A percentile compares a stretch with the other conserved stretches of the same genome.
phyloP scores from a whole-genome alignment of 345 rosid genomes.

The Hibiscus trionum region DNA sequence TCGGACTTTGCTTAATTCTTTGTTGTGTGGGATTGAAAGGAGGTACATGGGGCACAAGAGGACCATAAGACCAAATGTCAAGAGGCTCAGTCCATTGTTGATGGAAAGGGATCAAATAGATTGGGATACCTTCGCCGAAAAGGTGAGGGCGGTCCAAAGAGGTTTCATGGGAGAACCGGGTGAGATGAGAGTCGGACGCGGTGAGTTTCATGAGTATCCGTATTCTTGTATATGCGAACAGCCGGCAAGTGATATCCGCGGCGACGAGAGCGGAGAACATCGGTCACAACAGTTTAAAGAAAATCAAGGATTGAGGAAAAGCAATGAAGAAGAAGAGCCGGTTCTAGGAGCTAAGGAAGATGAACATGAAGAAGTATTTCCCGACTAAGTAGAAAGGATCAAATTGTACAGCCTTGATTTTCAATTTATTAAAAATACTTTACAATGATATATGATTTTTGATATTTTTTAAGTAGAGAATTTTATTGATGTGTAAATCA shows the following conservation, averaged over 20 bases:
- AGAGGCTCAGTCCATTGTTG: conserved; percentile 72
- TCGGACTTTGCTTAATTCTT: neutral
- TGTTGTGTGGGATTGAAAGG: conserved; percentile 31
- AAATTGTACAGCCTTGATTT: no score
- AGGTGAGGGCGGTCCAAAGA: conserved; percentile 75
- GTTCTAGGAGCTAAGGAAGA: conserved; percentile 21
- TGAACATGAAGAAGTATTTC: conserved; percentile 17
- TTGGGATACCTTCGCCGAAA: conserved; percentile 72
- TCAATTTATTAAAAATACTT: no score
- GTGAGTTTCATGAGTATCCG: conserved; percentile 88
- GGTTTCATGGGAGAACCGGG: conserved; percentile 99
- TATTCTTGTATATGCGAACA: conserved; percentile 70
- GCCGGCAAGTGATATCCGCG: no score
- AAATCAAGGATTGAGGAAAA: conserved; percentile 23
- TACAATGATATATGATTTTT: no score
- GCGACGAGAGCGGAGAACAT: neutral
- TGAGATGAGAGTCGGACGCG: conserved; percentile 74
- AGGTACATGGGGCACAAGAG: conserved; percentile 94
- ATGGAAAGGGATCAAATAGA: conserved; percentile 58
- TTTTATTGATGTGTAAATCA: no score
- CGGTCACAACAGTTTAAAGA: conserved; percentile 8
- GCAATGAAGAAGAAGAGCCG: conserved; percentile 17
- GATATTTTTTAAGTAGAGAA: no score
- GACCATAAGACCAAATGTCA: conserved; percentile 90
- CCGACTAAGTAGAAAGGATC: neutral